phyloP scores from a whole-genome alignment of 2,329 filamentous ascomycete species.

The Monosporascus sp. region DNA sequence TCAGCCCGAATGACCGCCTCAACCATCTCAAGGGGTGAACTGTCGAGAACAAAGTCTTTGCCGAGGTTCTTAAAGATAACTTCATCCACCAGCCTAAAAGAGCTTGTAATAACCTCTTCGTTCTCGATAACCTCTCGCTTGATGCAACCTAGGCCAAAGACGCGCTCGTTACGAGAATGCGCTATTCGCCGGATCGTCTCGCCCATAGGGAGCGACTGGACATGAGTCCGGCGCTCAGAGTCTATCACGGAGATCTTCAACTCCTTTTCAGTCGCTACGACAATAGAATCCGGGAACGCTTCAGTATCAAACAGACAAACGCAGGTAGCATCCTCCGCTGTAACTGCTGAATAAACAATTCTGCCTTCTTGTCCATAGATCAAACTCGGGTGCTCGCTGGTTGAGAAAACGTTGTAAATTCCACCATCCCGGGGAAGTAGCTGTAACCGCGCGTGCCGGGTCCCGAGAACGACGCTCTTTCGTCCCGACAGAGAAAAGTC shows the following conservation, averaged over 20 bases:
- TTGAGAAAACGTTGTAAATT: conserved; percentile 80
- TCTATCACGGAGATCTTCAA: conserved; percentile 80
- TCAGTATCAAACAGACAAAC: conserved; percentile 79
- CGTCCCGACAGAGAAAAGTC: conserved; percentile 62
- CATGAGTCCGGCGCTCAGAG: conserved; percentile 79
- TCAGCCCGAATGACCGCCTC: conserved; percentile 78
- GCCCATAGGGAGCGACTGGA: conserved; percentile 70
- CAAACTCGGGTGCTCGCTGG: conserved; percentile 87
- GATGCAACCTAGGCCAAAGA: conserved; percentile 84
- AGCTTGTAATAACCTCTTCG: conserved; percentile 70
- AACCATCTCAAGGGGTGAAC: conserved; percentile 60
- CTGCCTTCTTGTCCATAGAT: conserved; percentile 87
- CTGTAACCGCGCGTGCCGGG: conserved; percentile 76
- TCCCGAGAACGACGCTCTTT: conserved; percentile 81
- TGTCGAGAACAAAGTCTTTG: conserved; percentile 57
- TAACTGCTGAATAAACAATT: conserved; percentile 89
- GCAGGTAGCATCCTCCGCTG: conserved; percentile 75
- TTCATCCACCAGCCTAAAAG: conserved; percentile 88
- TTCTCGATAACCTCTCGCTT: conserved; percentile 64
- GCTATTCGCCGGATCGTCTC: conserved; percentile 84
- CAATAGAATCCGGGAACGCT: conserved; percentile 74
- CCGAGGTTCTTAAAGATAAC: conserved; percentile 76
- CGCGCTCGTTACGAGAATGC: conserved; percentile 72
- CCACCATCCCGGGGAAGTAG: conserved; percentile 63
- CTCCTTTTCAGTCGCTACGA: conserved; percentile 70